These are phyloP conservation scores for Herpetomonas muscarum DNA, from an alignment of 208 protist genomes.

Conservation along the genomic window DNA sequence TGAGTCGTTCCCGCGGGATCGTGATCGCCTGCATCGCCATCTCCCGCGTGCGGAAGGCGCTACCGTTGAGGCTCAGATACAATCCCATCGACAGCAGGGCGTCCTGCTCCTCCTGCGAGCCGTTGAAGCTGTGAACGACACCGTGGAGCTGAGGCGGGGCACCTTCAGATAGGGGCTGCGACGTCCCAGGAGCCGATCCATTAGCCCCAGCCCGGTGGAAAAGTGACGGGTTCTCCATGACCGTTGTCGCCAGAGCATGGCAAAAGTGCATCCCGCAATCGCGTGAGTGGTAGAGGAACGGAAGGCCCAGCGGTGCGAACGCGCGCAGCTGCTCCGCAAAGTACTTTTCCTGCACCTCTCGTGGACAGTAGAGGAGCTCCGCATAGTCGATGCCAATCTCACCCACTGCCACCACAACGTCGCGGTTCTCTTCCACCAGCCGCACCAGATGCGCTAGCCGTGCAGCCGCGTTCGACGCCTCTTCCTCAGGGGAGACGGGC, in stretches of 20 bases:
- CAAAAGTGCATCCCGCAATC: constrained; percentile 86
- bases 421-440: constrained; percentile 60
- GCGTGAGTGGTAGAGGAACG: constrained; percentile 92
- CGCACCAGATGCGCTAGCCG: constrained; percentile 51
- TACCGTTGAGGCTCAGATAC: constrained; percentile 90
- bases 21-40: constrained; percentile 59
- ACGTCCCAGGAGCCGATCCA: too few relatives aligned
- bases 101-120: constrained; percentile 74
- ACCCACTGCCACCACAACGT: constrained; percentile 84
- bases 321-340: constrained; percentile 60
- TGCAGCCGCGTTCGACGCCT: constrained; percentile 22
- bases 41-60: constrained; percentile 83
- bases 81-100: constrained; percentile 71
- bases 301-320: constrained; percentile 52
- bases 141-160: constrained; percentile 19
- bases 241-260: constrained; percentile 35
- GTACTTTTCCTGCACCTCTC: constrained; percentile 66
- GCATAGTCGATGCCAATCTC: constrained; percentile 93
- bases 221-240: neutral
- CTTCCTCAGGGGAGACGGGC: constrained; percentile 6
- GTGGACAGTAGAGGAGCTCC: constrained; percentile 70
- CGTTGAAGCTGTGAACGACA: constrained; percentile 96
- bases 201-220: too few relatives aligned
- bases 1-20: constrained; percentile 80
- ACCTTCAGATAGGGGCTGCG: neutral